These are phyloP conservation scores for Meredithiella fracta DNA, from an alignment of 2,329 filamentous ascomycete genomes.

Conservation along the genomic window DNA sequence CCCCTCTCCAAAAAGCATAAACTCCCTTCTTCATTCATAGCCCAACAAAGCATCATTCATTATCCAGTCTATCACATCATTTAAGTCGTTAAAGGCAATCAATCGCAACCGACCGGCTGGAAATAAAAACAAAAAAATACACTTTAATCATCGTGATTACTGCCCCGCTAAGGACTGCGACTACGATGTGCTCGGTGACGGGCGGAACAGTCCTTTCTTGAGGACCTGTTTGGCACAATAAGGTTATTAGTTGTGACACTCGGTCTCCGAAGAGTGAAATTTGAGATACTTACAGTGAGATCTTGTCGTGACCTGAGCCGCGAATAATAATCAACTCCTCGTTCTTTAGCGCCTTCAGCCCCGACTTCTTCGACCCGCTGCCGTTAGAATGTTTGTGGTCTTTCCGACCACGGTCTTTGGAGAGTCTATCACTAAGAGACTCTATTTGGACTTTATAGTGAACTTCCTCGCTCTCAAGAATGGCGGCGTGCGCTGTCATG, in stretches of 20 bases:
- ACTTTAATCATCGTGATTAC: background rate
- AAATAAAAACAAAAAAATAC: background rate
- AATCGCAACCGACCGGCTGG: background rate
- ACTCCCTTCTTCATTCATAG: background rate
- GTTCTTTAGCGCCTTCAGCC: constrained; percentile 1
- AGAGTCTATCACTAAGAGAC: constrained; percentile 9
- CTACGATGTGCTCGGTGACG: background rate
- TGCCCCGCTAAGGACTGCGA: background rate
- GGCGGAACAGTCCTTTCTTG: constrained; percentile 13
- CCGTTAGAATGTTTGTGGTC: constrained; percentile 1
- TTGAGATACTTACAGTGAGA: constrained; percentile 12
- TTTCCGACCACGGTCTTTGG: constrained; percentile 7
- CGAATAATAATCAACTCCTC: constrained; percentile 12
- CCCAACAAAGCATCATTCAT: background rate
- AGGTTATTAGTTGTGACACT: constrained; percentile 4
- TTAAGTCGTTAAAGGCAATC: background rate
- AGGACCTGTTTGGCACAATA: constrained; percentile 7
- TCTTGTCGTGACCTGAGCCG: constrained; percentile 7
- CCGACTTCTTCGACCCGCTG: constrained; percentile 4
- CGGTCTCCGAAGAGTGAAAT: background rate
- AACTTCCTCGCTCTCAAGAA: constrained; percentile 10
- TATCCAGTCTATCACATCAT: background rate
- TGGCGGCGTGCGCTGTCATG: constrained; percentile 6
- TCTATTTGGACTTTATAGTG: constrained; percentile 13
- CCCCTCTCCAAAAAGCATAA: no score